phyloP scores from a whole-genome alignment of 2,329 filamentous ascomycete species.

The Hypoxylon sp. region DNA sequence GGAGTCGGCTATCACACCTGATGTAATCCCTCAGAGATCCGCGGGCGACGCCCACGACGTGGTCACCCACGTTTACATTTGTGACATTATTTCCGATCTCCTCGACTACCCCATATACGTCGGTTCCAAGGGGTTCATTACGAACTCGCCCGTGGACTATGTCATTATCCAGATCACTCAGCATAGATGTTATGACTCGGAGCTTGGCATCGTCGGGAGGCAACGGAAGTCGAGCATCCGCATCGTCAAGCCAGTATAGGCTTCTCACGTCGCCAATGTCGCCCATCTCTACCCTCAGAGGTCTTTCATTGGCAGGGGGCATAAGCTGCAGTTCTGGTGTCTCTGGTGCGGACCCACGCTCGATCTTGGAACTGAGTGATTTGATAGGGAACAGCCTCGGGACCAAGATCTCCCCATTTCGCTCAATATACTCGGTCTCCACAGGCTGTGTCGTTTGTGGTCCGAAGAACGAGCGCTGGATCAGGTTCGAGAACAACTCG shows the following conservation, averaged over 20 bases:
- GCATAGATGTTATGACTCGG: conserved; percentile 51
- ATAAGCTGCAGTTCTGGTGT: conserved; percentile 28
- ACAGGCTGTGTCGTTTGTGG: conserved; percentile 2
- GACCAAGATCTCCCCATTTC: conserved; percentile 54
- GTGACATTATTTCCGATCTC: conserved; percentile 51
- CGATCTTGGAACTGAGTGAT: conserved; percentile 59
- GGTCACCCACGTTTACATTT: conserved; percentile 53
- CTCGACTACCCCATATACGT: conserved; percentile 56
- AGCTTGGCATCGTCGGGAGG: conserved; percentile 55
- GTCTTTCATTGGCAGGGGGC: conserved; percentile 24
- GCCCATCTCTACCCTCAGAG: conserved; percentile 35
- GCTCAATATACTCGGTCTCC: conserved; percentile 60
- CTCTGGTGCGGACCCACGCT: conserved; percentile 45
- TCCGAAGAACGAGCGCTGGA: conserved; percentile 39
- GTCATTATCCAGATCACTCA: conserved; percentile 55
- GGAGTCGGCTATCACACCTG: conserved; percentile 53
- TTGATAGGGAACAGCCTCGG: conserved; percentile 58
- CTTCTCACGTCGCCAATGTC: conserved; percentile 27
- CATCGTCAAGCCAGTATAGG: conserved; percentile 39
- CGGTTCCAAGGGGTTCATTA: conserved; percentile 54
- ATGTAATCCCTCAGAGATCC: conserved; percentile 53
- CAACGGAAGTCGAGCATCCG: conserved; percentile 37
- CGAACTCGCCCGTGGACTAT: conserved; percentile 50
- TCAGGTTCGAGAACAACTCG: conserved; percentile 45
- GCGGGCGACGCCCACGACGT: conserved; percentile 56